These are phyloP conservation scores for Ceratocystis albifundus DNA, from an alignment of 2,329 filamentous ascomycete species.

Conservation along the genomic window DNA sequence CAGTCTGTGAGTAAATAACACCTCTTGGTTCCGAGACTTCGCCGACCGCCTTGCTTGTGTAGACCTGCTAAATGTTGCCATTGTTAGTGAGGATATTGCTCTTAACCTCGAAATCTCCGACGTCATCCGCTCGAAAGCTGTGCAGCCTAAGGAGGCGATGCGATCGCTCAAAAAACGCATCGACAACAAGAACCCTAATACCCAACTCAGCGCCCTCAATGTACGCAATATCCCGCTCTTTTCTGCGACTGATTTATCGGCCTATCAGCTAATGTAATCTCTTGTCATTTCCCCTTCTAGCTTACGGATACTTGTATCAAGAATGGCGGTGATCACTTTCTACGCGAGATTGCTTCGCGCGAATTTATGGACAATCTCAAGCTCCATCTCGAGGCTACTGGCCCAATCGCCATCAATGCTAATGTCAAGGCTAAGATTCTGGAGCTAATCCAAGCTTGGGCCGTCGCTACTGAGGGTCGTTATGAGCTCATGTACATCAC, in stretches of 20 bases:
- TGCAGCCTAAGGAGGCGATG: slow-evolving; percentile 97
- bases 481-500: slow-evolving; percentile 75
- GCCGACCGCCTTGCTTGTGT: not conserved
- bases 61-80: not conserved
- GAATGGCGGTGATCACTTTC: slow-evolving; percentile 91
- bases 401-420: slow-evolving; percentile 60
- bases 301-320: slow-evolving; percentile 98
- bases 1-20: slow-evolving; percentile 56
- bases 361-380: slow-evolving; percentile 98
- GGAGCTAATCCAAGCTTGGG: slow-evolving; percentile 89
- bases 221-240: slow-evolving; percentile 36
- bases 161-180: slow-evolving; percentile 86
- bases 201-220: slow-evolving; percentile 87
- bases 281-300: slow-evolving; percentile 34
- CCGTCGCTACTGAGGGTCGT: slow-evolving; percentile 73
- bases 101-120: slow-evolving; percentile 98
- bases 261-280: slow-evolving; percentile 3
- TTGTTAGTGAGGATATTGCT: slow-evolving; percentile 79
- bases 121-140: slow-evolving; percentile 91
- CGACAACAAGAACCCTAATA: slow-evolving; percentile 94
- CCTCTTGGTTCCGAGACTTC: not conserved
- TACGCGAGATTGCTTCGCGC: slow-evolving; percentile 85
- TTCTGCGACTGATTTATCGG: not conserved
- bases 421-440: slow-evolving; percentile 85
- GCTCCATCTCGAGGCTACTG: slow-evolving; percentile 74